Evolutionary conservation across 169 alveolate species (phyloP), one percentile per base, ranked within the genome.

Genomic region (Plasmodium chabaudi): DNA sequence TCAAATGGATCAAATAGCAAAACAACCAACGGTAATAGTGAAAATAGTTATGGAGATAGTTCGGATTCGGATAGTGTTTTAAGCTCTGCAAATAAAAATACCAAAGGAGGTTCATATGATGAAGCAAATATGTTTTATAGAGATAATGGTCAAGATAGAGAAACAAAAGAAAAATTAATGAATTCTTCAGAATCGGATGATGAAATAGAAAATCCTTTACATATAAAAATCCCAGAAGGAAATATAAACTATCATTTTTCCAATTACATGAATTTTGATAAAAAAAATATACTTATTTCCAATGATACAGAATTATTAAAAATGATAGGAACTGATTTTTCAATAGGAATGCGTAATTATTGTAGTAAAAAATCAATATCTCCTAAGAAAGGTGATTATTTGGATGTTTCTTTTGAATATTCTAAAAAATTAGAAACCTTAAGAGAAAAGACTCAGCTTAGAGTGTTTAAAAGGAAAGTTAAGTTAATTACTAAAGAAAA

Each of bases 101-200:
- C 0, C 42, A 34, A 34, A 1, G 44, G 42, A 0, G 77, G 65
- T 27, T 63, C 69, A 49, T 69, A 49, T 64, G 68, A n/a, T 63
- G 70, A 47, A 21, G 12, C 56, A 65, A 63, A 17, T 9, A 49
- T 57, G 10, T 77, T 46, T 64, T 77, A 63, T 55, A 67, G 23
- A 47, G 88, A 77, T 42, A 77, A 77, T 68, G 88, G 71, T 47
- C 88, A 77, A 77, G 88, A 77, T 63, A 77, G 46, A 68, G 21
- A 23, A 21, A 63, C 65, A 44, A 77, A 77, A 57, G 88, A 77
- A 68, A 77, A 77, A 9, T 19, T 49, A 56, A 21, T 49, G 3
- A 23, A 44, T 34, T 77, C 73, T 12, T 25, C 15, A 23, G 88
- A 67, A 72, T 2, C 46, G 12, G 72, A 56, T 10, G 46, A 71